Evolutionary conservation across 1,139 yeast species (phyloP).

Genomic region (Blastobotrys serpentis): DNA sequence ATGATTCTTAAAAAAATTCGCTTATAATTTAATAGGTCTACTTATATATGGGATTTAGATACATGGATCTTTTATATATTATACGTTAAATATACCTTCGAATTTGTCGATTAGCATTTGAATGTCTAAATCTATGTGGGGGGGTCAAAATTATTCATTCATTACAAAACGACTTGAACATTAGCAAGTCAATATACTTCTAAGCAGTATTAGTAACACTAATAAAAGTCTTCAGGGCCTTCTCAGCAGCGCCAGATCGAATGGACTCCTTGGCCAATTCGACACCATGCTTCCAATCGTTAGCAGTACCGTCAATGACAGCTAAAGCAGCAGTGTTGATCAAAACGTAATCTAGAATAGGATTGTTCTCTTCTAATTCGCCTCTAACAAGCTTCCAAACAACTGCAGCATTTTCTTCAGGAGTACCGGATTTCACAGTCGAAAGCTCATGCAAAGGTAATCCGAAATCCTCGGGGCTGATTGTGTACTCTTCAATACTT

Average conservation of each 20-base stretch:
- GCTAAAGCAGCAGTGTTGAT: conserved; percentile 87
- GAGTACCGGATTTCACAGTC: conserved; percentile 80
- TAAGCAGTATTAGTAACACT: conserved; percentile 33
- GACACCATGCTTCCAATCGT: conserved; percentile 75
- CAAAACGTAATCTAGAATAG: conserved; percentile 82
- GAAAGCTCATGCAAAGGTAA: conserved; percentile 68
- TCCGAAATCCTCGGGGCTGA: conserved; percentile 66
- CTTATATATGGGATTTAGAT: no score
- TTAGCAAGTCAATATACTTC: not conserved
- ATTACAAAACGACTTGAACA: no score
- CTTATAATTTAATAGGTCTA: no score
- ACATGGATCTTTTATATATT: no score
- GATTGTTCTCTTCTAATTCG: conserved; percentile 51
- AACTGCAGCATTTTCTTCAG: conserved; percentile 72
- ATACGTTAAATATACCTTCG: no score
- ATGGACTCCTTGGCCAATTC: conserved; percentile 68
- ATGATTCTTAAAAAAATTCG: no score
- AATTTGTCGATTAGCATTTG: no score
- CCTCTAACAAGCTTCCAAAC: conserved; percentile 59
- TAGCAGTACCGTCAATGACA: conserved; percentile 67
- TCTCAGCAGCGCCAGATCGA: conserved; percentile 60
- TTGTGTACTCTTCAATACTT: conserved; percentile 38
- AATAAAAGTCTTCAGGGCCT: conserved; percentile 59
- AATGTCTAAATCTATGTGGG: no score
- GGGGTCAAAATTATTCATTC: no score